Evolutionary conservation across 2,329 filamentous ascomycete genomes (phyloP).

Genomic region (Calonectria pseudoreteaudii): DNA sequence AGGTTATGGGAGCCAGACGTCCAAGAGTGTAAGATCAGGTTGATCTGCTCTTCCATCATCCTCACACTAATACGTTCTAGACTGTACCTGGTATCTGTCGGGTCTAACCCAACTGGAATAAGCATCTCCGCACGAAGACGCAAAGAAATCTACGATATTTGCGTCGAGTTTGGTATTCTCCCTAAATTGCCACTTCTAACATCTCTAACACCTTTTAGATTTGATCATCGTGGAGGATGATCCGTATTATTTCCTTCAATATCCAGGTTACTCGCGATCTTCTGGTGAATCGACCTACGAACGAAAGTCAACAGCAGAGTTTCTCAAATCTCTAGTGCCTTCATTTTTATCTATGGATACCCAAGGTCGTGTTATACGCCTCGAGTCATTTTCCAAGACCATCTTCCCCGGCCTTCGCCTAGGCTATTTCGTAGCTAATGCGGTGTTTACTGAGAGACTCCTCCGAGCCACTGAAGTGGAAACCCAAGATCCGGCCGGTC

Average conservation of each 20-base stretch:
- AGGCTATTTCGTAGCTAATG: constrained; percentile 60
- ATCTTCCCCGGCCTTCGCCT: constrained; percentile 24
- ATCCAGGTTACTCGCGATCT: constrained; percentile 27
- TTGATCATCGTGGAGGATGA: constrained; percentile 33
- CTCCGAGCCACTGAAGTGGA: constrained; percentile 57
- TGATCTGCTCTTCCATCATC: no score
- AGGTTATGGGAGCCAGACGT: constrained; percentile 14
- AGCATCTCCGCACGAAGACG: constrained; percentile 70
- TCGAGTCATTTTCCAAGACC: constrained; percentile 40
- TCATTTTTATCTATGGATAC: constrained; percentile 41
- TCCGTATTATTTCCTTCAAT: constrained; percentile 44
- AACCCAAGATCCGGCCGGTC: constrained; percentile 76
- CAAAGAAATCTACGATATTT: constrained; percentile 65
- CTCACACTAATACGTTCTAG: not conserved
- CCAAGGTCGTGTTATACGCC: constrained; percentile 42
- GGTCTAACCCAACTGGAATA: constrained; percentile 78
- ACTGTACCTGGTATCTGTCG: constrained; percentile 57
- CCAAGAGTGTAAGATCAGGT: constrained; percentile 31
- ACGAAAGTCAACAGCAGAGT: constrained; percentile 18
- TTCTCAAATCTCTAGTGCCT: constrained; percentile 32
- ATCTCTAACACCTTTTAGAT: not conserved
- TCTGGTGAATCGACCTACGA: not conserved
- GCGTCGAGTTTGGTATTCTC: constrained; percentile 45
- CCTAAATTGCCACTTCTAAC: not conserved
- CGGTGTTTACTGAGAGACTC: constrained; percentile 44